Conservation (phyloP, 2,329 filamentous ascomycete genomes). For the Ilyonectria mors-panacis region DNA sequence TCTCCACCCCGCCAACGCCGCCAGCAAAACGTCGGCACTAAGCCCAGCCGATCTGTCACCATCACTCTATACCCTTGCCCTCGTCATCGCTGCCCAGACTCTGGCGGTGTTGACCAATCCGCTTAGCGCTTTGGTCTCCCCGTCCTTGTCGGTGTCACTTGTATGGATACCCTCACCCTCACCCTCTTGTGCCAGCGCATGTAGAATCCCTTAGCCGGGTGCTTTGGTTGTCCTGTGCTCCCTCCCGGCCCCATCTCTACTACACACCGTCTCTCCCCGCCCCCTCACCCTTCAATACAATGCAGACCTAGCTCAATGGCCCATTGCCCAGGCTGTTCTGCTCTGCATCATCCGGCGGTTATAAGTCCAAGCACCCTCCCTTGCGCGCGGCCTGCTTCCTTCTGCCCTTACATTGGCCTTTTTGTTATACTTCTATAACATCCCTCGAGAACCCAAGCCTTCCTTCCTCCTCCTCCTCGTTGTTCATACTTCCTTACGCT, state of each 20-base stretch:
- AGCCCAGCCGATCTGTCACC: constrained; percentile 15
- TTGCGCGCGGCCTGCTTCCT: constrained; percentile 17
- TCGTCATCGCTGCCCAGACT: constrained; percentile 37
- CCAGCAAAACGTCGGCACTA: constrained; percentile 37
- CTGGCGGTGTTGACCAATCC: constrained; percentile 16
- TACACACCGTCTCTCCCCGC: constrained; percentile 33
- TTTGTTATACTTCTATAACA: constrained; percentile 6
- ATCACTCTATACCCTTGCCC: constrained; percentile 31
- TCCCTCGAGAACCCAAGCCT: background rate
- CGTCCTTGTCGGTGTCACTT: constrained; percentile 28
- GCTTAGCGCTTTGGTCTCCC: constrained; percentile 29
- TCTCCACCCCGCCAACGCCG: constrained; percentile 41
- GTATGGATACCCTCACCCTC: constrained; percentile 38
- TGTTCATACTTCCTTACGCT: background rate
- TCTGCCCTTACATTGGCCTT: constrained; percentile 6
- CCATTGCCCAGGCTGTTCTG: constrained; percentile 18
- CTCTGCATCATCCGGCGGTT: constrained; percentile 2
- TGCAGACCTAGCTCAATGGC: constrained; percentile 15
- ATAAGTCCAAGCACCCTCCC: constrained; percentile 31
- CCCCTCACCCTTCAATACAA: constrained; percentile 29
- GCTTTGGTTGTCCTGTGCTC: constrained; percentile 41
- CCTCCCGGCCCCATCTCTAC: constrained; percentile 39
- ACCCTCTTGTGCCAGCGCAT: constrained; percentile 44
- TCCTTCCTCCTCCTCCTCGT: background rate
- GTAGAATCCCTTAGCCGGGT: constrained; percentile 39